These are phyloP conservation scores for Fraxinus floribunda DNA, from an alignment of 305 asterid genomes.

Conservation along the genomic window DNA sequence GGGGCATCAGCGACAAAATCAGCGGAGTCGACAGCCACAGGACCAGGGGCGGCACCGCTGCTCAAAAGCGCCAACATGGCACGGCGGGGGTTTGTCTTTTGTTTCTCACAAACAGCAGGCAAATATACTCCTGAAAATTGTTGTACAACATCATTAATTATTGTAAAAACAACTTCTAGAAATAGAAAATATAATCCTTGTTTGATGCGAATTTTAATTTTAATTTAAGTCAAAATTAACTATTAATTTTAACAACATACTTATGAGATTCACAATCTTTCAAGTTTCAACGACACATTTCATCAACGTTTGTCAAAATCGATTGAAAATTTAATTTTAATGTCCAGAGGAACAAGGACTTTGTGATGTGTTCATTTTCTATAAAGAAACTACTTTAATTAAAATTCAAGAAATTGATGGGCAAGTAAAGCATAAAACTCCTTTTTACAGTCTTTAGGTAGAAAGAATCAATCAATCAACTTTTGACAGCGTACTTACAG, in stretches of 20 bases:
- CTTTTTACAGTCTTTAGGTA: not conserved
- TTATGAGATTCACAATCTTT: not conserved
- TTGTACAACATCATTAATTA: not conserved
- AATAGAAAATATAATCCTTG: not conserved
- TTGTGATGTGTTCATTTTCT: not conserved
- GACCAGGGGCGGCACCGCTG: constrained; percentile 22
- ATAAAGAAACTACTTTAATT: constrained; percentile 1
- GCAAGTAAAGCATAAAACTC: constrained; percentile 8
- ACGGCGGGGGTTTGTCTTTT: constrained; percentile 23
- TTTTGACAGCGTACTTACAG: not conserved
- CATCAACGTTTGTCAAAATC: too few relatives aligned
- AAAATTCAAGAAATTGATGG: not conserved
- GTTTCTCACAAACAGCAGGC: constrained; percentile 30
- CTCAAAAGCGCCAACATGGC: constrained; percentile 26
- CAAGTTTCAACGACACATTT: too few relatives aligned
- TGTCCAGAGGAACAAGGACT: not conserved
- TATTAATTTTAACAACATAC: too few relatives aligned
- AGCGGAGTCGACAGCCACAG: not conserved
- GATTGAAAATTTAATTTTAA: too few relatives aligned
- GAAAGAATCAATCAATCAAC: not conserved
- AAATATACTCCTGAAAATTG: constrained; percentile 28
- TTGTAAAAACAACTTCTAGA: not conserved
- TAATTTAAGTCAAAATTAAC: too few relatives aligned
- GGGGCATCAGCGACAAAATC: not conserved
- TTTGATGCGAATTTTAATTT: not conserved